These are phyloP conservation scores for Tilletia caries DNA, from an alignment of 1,284 basidiomycete genomes.

Conservation along the genomic window DNA sequence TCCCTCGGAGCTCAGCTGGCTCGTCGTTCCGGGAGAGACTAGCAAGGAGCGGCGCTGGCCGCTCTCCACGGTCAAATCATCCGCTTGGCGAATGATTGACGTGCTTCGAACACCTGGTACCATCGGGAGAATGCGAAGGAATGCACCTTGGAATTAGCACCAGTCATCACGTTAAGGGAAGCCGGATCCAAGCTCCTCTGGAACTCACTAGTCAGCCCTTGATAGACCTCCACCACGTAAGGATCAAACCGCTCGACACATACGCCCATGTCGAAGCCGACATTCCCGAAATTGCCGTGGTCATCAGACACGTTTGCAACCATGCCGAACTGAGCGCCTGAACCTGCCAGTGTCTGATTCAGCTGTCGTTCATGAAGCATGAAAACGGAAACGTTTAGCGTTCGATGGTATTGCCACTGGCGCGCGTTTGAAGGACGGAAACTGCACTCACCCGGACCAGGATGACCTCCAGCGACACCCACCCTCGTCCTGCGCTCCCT, in stretches of 20 bases:
- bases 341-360: neutral
- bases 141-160: too few species aligned
- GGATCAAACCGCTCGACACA: constrained; percentile 10
- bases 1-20: neutral
- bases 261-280: neutral
- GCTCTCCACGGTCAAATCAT: neutral
- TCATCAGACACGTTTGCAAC: neutral
- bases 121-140: too few species aligned
- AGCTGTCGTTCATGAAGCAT: neutral
- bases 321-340: neutral
- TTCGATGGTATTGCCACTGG: too few species aligned
- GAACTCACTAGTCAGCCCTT: neutral
- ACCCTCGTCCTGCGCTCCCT: neutral
- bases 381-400: too few species aligned
- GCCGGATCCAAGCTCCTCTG: too few species aligned
- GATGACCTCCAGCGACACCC: neutral
- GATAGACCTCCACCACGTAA: neutral
- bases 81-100: neutral
- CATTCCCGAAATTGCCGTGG: neutral
- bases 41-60: neutral
- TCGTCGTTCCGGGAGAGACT: neutral
- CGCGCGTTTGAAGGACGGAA: too few species aligned
- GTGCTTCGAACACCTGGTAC: neutral
- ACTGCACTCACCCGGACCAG: neutral
- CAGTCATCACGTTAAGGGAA: too few species aligned